Conservation (phyloP, 371 early-diverging fungal species). For the Mortierella sp. region DNA sequence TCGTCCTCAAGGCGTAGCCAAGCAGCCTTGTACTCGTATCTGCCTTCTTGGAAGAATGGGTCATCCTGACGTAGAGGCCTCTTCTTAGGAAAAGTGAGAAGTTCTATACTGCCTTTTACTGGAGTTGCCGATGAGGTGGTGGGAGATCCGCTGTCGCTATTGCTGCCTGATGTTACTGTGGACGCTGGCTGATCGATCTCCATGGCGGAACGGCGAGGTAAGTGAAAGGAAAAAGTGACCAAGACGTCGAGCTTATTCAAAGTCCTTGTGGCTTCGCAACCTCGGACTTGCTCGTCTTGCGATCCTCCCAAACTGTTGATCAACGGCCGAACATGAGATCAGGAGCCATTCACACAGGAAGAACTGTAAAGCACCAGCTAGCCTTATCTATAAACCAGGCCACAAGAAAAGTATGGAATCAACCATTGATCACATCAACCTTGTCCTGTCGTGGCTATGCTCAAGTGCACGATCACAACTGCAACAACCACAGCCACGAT, state of each 20-base stretch:
- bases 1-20: constrained; percentile 55
- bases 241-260: neutral
- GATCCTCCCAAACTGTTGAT: neutral
- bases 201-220: constrained; percentile 1
- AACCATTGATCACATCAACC: neutral
- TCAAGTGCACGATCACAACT: constrained; percentile 45
- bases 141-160: neutral
- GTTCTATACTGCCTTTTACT: neutral
- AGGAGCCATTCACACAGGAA: constrained; percentile 13
- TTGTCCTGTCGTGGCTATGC: constrained; percentile 17
- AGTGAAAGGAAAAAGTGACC: neutral
- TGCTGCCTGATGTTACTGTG: neutral
- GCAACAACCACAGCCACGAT: constrained; percentile 32
- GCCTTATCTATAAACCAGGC: neutral
- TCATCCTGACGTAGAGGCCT: constrained; percentile 50
- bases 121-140: neutral
- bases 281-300: constrained; percentile 2
- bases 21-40: constrained; percentile 61
- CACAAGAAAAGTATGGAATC: neutral
- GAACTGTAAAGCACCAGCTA: constrained; percentile 4
- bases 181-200: constrained; percentile 24
- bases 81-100: constrained; percentile 11
- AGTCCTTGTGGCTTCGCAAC: constrained; percentile 8
- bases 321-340: constrained; percentile 10
- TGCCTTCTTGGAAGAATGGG: constrained; percentile 65